Base-by-base conservation (phyloP, 2,329 filamentous ascomycete genomes). In the Colletotrichum chlorophyti region DNA sequence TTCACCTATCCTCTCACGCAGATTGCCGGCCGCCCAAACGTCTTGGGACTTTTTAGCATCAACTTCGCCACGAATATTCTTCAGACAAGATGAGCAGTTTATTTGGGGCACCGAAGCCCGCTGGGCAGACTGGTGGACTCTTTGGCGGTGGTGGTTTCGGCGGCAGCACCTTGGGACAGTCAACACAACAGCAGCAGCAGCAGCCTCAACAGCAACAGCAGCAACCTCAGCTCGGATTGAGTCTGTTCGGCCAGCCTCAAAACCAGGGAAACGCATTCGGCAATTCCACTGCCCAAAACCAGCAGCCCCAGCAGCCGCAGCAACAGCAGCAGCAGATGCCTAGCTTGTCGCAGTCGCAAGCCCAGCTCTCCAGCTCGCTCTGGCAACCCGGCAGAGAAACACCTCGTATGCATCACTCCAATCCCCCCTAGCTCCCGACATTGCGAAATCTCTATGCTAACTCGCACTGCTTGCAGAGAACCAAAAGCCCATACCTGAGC, bases 401-500 rank as follows among this genome's bases (percentile, higher is more conserved):
- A 19, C 78, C 76, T 48, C 78, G 81, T 83, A 76, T 52, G 76
- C 67, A 17, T 5, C 35, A 32, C 17, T 52, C 4, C 34, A n/a
- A n/a, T 34, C 14, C 11, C 4, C 15, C 11, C 6, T 12, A 17
- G 26, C 15, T 8, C 9, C 9, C 11, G 4, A 5, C 10, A 11
- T 31, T 15, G 15, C 12, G 5, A 9, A n/a, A n/a, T n/a, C 19
- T 40, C 9, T 41, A 37, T 53, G 48, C 60, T 65, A 42, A 64
- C 50, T n/a, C 34, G 3, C 11, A 14, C 10, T 21, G n/a, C n/a
- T 12, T 21, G 41, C 61, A 68, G 66, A 68, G 86, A 85, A 81
- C 65, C 88, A 93, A 69, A 92, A 92, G 71, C 85, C 87, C 43
- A 83, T 93, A 40, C 81, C 86, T 17, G 88, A 93, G 55, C 91